Evolutionary conservation across 371 early-diverging fungal genomes (phyloP), one percentile per base, ranked within the genome.

Genomic region (Circinella umbellata): DNA sequence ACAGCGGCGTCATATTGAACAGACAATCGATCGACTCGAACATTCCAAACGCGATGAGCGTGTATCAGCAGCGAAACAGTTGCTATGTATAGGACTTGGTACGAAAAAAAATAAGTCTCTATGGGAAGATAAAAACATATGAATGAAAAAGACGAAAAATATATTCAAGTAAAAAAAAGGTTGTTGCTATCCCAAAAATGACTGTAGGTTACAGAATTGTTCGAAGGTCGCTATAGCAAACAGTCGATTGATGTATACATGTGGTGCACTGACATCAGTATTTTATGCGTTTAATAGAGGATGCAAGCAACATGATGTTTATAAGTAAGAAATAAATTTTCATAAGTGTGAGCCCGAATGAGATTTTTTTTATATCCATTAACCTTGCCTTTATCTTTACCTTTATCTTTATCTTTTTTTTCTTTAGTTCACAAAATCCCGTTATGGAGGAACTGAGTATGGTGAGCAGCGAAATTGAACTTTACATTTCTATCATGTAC

Each of bases 51-150:
- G 84, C 11, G 75, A 82, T 8, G 70, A 76, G 38, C 78, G 91
- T 17, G 72, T 80, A 3, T 71, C 63, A 11, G 81, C 89, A 2
- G 84, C 85, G 9, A 80, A 82, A 53, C 77, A 79, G 47, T 57
- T 93, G 14, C 76, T 86, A 6, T 91, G 89, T 67, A 86, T 91
- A 60, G 71, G 90, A 1, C 85, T 91, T 70, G 92, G 92, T 89
- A 82, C 39, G 55, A n/a, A 61, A 34, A 53, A 34, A 38, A 27
- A 27, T 27, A 27, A 27, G 27, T 27, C 2, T n/a, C 2, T 27
- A 27, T 27, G 27, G 27, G 27, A 27, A 1, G 27, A 27, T 27
- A 27, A 27, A 0, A 27, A 27, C 27, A 1, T 27, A 53, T 53
- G 53, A 53, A 18, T 39, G 20, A 49, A n/a, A 8, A 9, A 37